These are phyloP conservation scores for Volvariella volvacea DNA, from an alignment of 1,284 basidiomycete species.

Conservation along the genomic window DNA sequence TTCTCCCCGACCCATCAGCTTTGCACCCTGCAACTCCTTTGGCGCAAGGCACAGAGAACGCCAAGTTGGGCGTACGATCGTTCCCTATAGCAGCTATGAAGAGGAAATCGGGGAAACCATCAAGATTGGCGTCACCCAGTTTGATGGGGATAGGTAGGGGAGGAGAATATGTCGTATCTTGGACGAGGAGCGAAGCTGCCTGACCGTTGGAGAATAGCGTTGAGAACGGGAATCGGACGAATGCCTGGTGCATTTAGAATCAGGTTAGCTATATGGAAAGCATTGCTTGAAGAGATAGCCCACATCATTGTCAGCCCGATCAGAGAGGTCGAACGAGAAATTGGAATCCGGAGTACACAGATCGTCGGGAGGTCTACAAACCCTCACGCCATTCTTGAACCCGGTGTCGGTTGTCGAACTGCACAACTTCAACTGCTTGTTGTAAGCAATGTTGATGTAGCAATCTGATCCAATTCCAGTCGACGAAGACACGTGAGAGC, in stretches of 20 bases:
- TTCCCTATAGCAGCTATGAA: constrained; percentile 46
- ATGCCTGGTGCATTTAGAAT: constrained; percentile 38
- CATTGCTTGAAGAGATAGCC: no score
- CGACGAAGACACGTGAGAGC: constrained; percentile 58
- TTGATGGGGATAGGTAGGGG: constrained; percentile 74
- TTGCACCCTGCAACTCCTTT: constrained; percentile 50
- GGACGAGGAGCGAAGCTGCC: constrained; percentile 52
- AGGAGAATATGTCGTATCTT: constrained; percentile 57
- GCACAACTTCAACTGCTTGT: constrained; percentile 86
- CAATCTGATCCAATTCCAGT: constrained; percentile 74
- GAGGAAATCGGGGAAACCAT: constrained; percentile 92
- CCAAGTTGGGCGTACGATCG: constrained; percentile 56
- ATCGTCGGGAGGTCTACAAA: constrained; percentile 73
- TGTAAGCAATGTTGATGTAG: constrained; percentile 88
- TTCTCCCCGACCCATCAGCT: constrained; percentile 36
- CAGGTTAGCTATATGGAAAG: constrained; percentile 3
- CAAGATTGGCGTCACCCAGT: constrained; percentile 88
- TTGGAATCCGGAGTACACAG: constrained; percentile 79
- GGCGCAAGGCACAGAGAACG: constrained; percentile 71
- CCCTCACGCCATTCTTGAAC: constrained; percentile 40
- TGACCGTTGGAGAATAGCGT: constrained; percentile 46
- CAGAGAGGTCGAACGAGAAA: constrained; percentile 73
- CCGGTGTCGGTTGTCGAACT: constrained; percentile 39
- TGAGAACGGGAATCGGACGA: constrained; percentile 61
- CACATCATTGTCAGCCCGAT: constrained; percentile 50